Base-by-base conservation (phyloP, 345 rosid genomes). In the Populus simonii region DNA sequence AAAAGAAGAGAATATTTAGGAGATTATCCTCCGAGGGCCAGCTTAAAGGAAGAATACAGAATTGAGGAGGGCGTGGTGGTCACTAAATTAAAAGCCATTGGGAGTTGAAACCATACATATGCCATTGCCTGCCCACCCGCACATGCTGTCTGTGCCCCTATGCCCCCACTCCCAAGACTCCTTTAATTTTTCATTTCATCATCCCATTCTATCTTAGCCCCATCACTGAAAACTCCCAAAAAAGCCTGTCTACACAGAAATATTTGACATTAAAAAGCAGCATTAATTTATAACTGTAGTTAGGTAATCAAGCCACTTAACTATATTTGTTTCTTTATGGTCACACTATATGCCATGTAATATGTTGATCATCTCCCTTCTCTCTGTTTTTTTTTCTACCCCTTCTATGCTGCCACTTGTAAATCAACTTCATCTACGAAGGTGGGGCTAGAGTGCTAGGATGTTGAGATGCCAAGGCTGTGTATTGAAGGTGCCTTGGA, bases 401-500 rank as follows among this genome's bases (percentile, higher is more conserved):
- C 7, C 22, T 33, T 66, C 29, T 59, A 7, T n/a, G 23, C 27
- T 27, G 22, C 20, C 33, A 22, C 35, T 39, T 69, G 53, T 2
- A 20, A 23, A 41, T 6, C 43, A 36, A 10, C 20, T 29, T 29
- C 31, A 73, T 72, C 79, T 79, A 55, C 53, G 71, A 36, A 74
- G 67, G 65, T 17, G 80, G 72, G 53, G 66, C 76, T 1, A 20
- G 45, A 16, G 61, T 41, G 18, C 63, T 10, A 10, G 63, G 75
- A 27, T 27, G 62, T 33, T 71, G 69, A 17, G 84, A 74, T 65
- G 83, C 82, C 69, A 81, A 74, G 79, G 71, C 76, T 8, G 5
- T 80, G 74, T 87, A 86, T 71, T 89, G 89, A 31, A 84, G 85
- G 82, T 90, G 88, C 72, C 90, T 87, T n/a, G 90, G 88, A 63